phyloP scores from a whole-genome alignment of 2,329 filamentous ascomycete genomes.

The Aspergillus eucalypticola region DNA sequence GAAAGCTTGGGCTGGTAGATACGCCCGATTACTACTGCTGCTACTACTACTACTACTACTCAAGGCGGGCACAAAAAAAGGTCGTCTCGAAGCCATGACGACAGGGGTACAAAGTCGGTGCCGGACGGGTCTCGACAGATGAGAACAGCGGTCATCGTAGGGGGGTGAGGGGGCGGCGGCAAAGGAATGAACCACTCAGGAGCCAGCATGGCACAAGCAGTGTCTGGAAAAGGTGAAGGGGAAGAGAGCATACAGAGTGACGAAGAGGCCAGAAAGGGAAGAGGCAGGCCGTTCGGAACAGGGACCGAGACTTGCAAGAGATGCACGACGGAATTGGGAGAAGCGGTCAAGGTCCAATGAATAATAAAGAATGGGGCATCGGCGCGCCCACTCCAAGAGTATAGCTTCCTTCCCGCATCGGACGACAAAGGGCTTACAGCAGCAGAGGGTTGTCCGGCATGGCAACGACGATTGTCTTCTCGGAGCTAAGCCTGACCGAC shows the following conservation, averaged over 20 bases:
- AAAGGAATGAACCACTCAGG: conserved; percentile 21
- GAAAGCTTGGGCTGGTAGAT: conserved; percentile 20
- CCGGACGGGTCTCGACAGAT: conserved; percentile 23
- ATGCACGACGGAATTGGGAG: conserved; percentile 10
- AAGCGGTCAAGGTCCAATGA: conserved; percentile 22
- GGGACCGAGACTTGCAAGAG: conserved; percentile 2
- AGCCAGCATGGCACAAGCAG: conserved; percentile 11
- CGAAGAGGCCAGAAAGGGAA: conserved; percentile 9
- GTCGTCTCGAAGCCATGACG: conserved; percentile 22
- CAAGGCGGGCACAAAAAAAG: conserved; percentile 18
- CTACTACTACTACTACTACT: background rate
- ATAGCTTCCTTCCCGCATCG: conserved; percentile 19
- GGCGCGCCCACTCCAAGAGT: conserved; percentile 9
- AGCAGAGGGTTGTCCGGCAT: conserved; percentile 13
- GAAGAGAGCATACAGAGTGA: conserved; percentile 14
- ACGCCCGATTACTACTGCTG: conserved; percentile 12
- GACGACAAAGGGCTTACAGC: conserved; percentile 13
- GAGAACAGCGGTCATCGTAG: conserved; percentile 18
- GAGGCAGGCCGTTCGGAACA: conserved; percentile 11
- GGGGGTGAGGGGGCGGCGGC: conserved; percentile 24
- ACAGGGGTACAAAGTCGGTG: conserved; percentile 26
- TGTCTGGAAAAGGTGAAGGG: conserved; percentile 18
- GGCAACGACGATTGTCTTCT: conserved; percentile 15
- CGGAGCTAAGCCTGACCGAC: conserved; percentile 10
- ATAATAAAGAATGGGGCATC: conserved; percentile 16